Evolutionary conservation across 768 basidiomycete genomes (phyloP), one percentile per base, ranked within the genome.

Genomic region (Pulveroboletus sp.): DNA sequence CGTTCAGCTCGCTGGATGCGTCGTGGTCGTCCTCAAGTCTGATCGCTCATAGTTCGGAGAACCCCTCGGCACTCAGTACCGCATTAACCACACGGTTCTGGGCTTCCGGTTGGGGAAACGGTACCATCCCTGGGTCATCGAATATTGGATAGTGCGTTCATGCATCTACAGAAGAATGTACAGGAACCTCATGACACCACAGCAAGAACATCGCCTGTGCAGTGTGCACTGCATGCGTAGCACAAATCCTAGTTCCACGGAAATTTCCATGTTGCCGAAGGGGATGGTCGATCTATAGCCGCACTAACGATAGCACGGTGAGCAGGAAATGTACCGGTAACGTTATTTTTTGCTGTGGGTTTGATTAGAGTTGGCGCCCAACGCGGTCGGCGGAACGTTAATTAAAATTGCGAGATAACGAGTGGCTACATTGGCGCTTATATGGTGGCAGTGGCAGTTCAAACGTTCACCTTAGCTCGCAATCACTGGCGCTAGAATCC

Each of bases 11-110:
- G 36, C 38, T 43, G 43, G 20, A 36, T 24, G 16, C 31, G 12
- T 40, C 23, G 11, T 9, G 25, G 12, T 40, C 23, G 11, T 9
- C 35, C 24, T 49, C 43, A 21, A 37, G 37, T 6, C 20, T 48
- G 27, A 19, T 39, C 44, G 49, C 49, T 59, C 55, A 42, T 55
- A 56, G 47, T 34, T 37, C 42, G 36, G 39, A 20, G 17, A n/a
- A 3, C 4, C 23, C 21, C 47, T 29, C 27, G 27, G 27, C 12
- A 9, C 27, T 11, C 12, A 29, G 29, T 4, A 40, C 58, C 52
- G 49, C 52, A 32, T 16, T 62, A 52, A 55, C 32, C 20, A 23
- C 55, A 49, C 21, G 34, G 9, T 40, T 17, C 27, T 33, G 7
- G 24, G 17, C 13, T 20, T 25, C 11, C 16, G 13, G 12, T n/a